Base-by-base conservation (phyloP, 805 yeast species). In the Saccharomycopsis sp. region DNA sequence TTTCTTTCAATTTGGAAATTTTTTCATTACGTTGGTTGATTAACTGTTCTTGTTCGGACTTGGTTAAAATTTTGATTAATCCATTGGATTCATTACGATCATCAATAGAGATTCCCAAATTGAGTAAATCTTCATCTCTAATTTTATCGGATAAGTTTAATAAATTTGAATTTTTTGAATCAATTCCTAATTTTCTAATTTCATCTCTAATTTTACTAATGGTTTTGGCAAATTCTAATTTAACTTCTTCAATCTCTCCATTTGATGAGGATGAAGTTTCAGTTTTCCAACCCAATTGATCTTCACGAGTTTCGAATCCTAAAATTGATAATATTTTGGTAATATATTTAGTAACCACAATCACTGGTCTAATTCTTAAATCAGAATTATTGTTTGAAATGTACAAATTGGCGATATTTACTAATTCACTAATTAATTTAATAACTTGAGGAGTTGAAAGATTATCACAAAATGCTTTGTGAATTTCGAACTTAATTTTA, bases 401-500 rank as follows among this genome's bases (percentile, higher is more conserved):
- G 56, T 89, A 92, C 28, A 75, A 70, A 58, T 92, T 89, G 5
- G 84, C 55, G 42, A 67, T 69, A 23, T 80, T 73, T 4, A 89
- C 79, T 42, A 92, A 62, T 14, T 82, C 94, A 45, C 71, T 62
- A 37, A 92, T 52, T 1, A 64, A 55, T 48, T 80, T 74, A 42
- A 92, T 59, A 0, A 79, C 96, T 42, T 63, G 68, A 18, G 95
- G 92, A 1, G 92, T 81, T 3, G 88, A 62, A 48, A 92, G 67
- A 56, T 86, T 92, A 57, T 92, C 98, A 61, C 94, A 79, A 63
- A 92, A 83, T 1, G 94, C 82, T 17, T 60, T 66, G 56, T 87
- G 83, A 1, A 83, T 84, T 15, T 66, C 72, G 4, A 55, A 57
- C 55, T 83, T 79, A 12, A 84, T 63, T 2, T 49, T 49, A 4